phyloP scores from a whole-genome alignment of 345 rosid species.

The Anacardium occidentale region DNA sequence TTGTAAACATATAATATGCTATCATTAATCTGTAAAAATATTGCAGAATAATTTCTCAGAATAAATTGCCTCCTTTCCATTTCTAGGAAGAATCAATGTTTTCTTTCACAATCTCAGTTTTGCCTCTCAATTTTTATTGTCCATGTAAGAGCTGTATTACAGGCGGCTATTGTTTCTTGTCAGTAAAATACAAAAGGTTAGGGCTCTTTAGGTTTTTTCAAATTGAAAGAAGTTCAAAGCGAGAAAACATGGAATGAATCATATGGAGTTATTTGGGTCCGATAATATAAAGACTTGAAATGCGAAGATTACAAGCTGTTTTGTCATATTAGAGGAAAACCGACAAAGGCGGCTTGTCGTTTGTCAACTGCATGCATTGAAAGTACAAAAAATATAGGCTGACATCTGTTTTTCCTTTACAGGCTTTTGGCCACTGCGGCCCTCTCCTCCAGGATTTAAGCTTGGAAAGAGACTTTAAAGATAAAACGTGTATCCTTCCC shows the following conservation, averaged over 20 bases:
- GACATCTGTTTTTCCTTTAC: not conserved
- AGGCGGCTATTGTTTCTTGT: no score
- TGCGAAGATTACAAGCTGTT: not conserved
- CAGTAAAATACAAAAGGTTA: no score
- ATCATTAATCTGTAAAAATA: constrained; percentile 29
- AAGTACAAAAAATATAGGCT: no score
- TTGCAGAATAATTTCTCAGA: constrained; percentile 9
- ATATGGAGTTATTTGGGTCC: not conserved
- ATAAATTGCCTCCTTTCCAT: constrained; percentile 17
- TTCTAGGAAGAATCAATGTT: not conserved
- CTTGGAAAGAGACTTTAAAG: not conserved
- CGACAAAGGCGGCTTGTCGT: not conserved
- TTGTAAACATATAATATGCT: constrained; percentile 22
- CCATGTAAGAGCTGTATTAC: no score
- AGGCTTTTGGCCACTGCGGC: not conserved
- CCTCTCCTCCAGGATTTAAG: not conserved
- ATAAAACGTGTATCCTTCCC: no score
- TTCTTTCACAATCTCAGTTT: not conserved
- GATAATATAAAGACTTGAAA: not conserved
- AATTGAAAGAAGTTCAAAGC: not conserved
- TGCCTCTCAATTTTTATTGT: not conserved
- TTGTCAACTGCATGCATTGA: not conserved
- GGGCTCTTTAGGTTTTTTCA: not conserved
- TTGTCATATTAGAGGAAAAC: not conserved
- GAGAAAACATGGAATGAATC: not conserved